Evolutionary conservation across 495 filamentous ascomycete species (phyloP).

Genomic region (Barbatosphaeria neglecta): DNA sequence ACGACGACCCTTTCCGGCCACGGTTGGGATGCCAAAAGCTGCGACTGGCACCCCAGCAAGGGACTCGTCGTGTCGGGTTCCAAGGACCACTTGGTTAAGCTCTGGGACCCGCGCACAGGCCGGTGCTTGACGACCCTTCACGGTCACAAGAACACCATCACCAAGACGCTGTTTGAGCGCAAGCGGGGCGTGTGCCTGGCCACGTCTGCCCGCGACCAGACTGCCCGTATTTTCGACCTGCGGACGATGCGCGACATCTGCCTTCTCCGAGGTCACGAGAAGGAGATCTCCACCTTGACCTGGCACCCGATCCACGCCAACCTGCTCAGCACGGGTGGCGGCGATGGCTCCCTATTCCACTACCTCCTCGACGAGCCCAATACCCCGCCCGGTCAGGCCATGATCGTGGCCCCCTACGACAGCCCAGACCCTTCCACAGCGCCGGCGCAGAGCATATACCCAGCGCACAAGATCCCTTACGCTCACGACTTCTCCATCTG

Average conservation of each 20-base stretch:
- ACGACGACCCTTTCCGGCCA: slow-evolving; percentile 79
- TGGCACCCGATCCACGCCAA: slow-evolving; percentile 91
- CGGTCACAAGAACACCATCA: slow-evolving; percentile 95
- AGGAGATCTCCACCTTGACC: slow-evolving; percentile 80
- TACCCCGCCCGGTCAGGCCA: slow-evolving; percentile 53
- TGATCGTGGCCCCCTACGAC: slow-evolving; percentile 70
- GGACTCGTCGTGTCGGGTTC: slow-evolving; percentile 90
- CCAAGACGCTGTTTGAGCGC: slow-evolving; percentile 76
- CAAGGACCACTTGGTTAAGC: slow-evolving; percentile 92
- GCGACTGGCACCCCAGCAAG: slow-evolving; percentile 96
- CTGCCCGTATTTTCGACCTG: slow-evolving; percentile 82
- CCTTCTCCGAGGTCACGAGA: slow-evolving; percentile 83
- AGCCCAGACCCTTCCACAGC: slow-evolving; percentile 63
- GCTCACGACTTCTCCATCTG: slow-evolving; percentile 92
- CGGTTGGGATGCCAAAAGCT: slow-evolving; percentile 90
- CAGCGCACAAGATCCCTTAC: slow-evolving; percentile 70
- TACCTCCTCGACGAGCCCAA: slow-evolving; percentile 91
- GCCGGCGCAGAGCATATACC: slow-evolving; percentile 75
- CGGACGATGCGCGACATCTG: slow-evolving; percentile 97
- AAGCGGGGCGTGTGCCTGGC: slow-evolving; percentile 74
- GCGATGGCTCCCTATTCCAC: slow-evolving; percentile 80
- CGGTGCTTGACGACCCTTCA: slow-evolving; percentile 86
- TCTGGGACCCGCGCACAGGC: slow-evolving; percentile 90
- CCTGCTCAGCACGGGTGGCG: slow-evolving; percentile 80
- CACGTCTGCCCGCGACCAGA: slow-evolving; percentile 84